Evolutionary conservation across 2,329 filamentous ascomycete species (phyloP).

Genomic region (Aspergillus sp.): DNA sequence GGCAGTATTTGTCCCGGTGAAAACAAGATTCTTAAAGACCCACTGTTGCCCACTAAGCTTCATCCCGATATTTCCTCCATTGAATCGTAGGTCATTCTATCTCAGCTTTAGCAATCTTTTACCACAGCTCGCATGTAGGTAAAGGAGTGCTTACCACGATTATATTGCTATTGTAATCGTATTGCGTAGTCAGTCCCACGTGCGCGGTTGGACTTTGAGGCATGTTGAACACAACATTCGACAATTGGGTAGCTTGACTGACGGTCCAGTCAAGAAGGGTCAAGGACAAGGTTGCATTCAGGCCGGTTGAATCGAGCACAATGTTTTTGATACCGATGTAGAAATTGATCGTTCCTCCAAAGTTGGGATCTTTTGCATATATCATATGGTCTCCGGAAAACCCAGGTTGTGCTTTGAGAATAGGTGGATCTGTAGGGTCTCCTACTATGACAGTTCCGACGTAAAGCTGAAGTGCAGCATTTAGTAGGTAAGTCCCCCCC

Average conservation of each 20-base stretch:
- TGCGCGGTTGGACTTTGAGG: conserved; percentile 36
- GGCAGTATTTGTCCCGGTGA: conserved; percentile 62
- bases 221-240: conserved; percentile 46
- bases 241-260: conserved; percentile 44
- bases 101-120: conserved; percentile 11
- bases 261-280: conserved; percentile 46
- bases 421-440: conserved; percentile 50
- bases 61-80: conserved; percentile 37
- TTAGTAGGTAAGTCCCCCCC: conserved; percentile 34
- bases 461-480: conserved; percentile 30
- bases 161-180: conserved; percentile 33
- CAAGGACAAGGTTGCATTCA: conserved; percentile 33
- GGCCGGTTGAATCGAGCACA: conserved; percentile 41
- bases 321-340: conserved; percentile 46
- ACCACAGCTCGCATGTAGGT: background rate
- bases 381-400: conserved; percentile 62
- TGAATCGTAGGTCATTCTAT: conserved; percentile 33
- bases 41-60: conserved; percentile 39
- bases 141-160: conserved; percentile 31
- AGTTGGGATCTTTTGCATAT: conserved; percentile 50
- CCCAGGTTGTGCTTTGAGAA: conserved; percentile 55
- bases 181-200: conserved; percentile 39
- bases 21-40: conserved; percentile 55
- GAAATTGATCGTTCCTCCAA: conserved; percentile 39
- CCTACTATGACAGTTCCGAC: conserved; percentile 45